Evolutionary conservation across 768 basidiomycete species (phyloP), one percentile per base, ranked within the genome.

Genomic region (Auricularia sp.): DNA sequence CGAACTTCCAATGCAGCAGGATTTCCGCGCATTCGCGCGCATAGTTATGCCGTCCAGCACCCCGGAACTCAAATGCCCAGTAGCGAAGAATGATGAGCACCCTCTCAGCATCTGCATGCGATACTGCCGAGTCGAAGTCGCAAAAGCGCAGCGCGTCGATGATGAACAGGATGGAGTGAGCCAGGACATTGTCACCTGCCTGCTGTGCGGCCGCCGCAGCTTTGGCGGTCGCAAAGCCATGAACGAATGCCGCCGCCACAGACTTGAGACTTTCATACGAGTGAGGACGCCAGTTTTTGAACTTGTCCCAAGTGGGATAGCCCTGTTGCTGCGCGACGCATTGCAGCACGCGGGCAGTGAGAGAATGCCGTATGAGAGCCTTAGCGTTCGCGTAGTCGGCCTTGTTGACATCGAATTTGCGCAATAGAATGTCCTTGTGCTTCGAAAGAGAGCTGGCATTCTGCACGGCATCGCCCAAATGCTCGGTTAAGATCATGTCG

Each of bases 11-110:
- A 11, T 59, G 58, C 10, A 71, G 11, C 3, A 71, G 18, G 11
- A 73, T 65, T 39, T 51, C 62, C 8, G 29, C 35, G 35, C 64
- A 73, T 64, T 75, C 73, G 14, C 71, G 62, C 8, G 73, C 76
- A 62, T 78, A 77, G 62, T 78, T 78, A 35, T 73, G 71, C 18
- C 67, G 72, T 1, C 72, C 69, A 24, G 71, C 74, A 2, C 75
- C 76, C 8, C 73, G 71, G 58, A 74, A 77, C 11, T 65, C 29
- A 35, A 75, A 68, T 1, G 68, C 66, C 69, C 71, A 73, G 33
- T 67, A 70, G 59, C 73, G 70, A 14, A 76, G 65, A 3, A 74
- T 68, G 0, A 66, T 65, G 2, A 74, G 58, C n/a, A 77, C 63
- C 3, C 71, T 67, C 0, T 75, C 75, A 16, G 74, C 68, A 66